Percentiles rank a stretch among this genome's conserved stretches.
Evolutionary conservation across 2,329 filamentous ascomycete genomes (phyloP).

Genomic region (Monosporascus sp.): DNA sequence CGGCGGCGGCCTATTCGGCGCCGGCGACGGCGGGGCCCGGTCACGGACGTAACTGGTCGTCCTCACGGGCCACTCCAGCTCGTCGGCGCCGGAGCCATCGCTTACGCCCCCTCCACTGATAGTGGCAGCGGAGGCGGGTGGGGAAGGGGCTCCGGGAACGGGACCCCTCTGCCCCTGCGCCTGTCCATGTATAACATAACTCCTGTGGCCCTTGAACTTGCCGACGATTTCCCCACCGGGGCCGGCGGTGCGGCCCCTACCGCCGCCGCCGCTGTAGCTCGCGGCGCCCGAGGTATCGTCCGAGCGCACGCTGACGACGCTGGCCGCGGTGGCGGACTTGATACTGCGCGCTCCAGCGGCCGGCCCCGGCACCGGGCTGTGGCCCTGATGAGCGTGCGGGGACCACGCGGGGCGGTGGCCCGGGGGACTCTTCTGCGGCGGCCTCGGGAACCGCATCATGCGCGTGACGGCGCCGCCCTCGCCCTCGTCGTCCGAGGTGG

Average conservation of each 20-base stretch:
- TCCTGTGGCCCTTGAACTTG: not conserved
- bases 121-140: not conserved
- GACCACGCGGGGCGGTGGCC: no score
- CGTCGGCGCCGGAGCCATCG: not conserved
- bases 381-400: no score
- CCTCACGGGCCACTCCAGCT: not conserved
- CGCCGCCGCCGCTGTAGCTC: not conserved
- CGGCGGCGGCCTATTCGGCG: not conserved
- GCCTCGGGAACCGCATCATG: no score
- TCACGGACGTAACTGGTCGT: not conserved
- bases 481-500: not conserved
- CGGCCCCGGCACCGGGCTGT: not conserved
- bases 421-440: no score
- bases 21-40: not conserved
- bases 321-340: not conserved
- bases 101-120: not conserved
- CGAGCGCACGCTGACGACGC: not conserved
- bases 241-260: not conserved
- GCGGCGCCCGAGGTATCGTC: not conserved
- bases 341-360: not conserved
- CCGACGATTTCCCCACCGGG: not conserved
- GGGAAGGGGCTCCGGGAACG: not conserved
- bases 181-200: not conserved
- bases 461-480: not conserved
- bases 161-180: not conserved